A percentile compares a stretch with the other conserved stretches of the same genome.
phyloP scores from a whole-genome alignment of 116 monocot species.

The Zostera marina region DNA sequence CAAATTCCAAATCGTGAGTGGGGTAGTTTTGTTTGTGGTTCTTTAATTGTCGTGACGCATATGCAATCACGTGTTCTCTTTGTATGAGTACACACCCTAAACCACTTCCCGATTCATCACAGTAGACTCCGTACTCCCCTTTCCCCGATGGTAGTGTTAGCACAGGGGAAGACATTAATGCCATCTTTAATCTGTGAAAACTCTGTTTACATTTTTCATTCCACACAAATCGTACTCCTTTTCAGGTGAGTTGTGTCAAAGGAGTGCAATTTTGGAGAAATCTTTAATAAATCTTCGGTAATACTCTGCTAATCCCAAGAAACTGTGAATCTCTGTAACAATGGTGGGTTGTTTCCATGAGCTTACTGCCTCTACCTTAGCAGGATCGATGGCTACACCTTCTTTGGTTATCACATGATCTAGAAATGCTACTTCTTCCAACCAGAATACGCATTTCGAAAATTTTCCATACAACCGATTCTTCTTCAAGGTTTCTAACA shows the following conservation, averaged over 20 bases:
- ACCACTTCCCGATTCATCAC: neutral
- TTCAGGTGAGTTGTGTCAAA: neutral
- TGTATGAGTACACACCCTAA: neutral
- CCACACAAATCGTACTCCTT: neutral
- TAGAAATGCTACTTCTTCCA: too few relatives aligned
- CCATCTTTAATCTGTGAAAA: neutral
- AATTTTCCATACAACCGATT: too few relatives aligned
- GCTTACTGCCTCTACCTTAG: too few relatives aligned
- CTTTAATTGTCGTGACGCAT: too few relatives aligned
- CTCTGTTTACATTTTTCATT: neutral
- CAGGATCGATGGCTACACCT: too few relatives aligned
- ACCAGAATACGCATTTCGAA: too few relatives aligned
- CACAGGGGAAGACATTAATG: neutral
- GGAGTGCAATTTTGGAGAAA: neutral
- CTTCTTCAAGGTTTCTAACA: too few relatives aligned
- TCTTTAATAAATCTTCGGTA: neutral
- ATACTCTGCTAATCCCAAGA: neutral
- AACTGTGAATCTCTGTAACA: neutral
- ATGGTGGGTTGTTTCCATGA: neutral
- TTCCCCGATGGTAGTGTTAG: neutral
- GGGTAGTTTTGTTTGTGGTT: too few relatives aligned
- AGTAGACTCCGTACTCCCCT: neutral
- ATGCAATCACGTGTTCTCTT: too few relatives aligned
- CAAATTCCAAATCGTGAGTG: too few relatives aligned
- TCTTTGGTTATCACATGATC: too few relatives aligned